These are phyloP conservation scores for Tolypocladium capitatum DNA, from an alignment of 2,329 filamentous ascomycete species.

Conservation along the genomic window DNA sequence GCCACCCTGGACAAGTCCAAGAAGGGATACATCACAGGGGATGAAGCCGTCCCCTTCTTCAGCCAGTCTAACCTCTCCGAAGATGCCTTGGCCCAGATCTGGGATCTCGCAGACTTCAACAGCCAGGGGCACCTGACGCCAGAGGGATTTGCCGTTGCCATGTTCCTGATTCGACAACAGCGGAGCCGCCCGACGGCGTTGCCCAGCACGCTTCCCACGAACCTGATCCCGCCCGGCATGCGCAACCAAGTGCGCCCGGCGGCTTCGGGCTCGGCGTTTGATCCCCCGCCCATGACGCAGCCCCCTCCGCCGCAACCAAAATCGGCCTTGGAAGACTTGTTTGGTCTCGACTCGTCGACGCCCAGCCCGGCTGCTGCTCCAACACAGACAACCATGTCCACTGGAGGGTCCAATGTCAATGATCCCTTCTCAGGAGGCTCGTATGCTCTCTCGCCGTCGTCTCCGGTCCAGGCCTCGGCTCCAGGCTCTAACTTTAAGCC, in stretches of 20 bases:
- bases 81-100: constrained; percentile 83
- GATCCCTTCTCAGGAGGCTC: constrained; percentile 49
- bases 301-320: constrained; percentile 40
- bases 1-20: constrained; percentile 67
- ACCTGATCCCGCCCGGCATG: constrained; percentile 76
- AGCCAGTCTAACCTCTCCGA: constrained; percentile 83
- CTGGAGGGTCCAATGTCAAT: constrained; percentile 55
- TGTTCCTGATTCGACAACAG: constrained; percentile 92
- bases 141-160: constrained; percentile 93
- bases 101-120: constrained; percentile 92
- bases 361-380: constrained; percentile 35
- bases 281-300: constrained; percentile 25
- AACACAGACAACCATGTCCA: constrained; percentile 50
- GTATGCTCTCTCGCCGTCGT: constrained; percentile 34
- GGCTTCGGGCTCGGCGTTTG: constrained; percentile 40
- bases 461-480: constrained; percentile 37
- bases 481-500: constrained; percentile 59
- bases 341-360: constrained; percentile 66
- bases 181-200: constrained; percentile 51
- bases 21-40: constrained; percentile 76
- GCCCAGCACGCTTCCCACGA: constrained; percentile 65
- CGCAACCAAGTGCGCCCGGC: constrained; percentile 45
- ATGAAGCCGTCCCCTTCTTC: constrained; percentile 89
- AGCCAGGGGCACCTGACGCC: constrained; percentile 72
- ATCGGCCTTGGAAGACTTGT: constrained; percentile 85